Conservation (phyloP, 805 yeast species). For the Blastobotrys robertii region DNA sequence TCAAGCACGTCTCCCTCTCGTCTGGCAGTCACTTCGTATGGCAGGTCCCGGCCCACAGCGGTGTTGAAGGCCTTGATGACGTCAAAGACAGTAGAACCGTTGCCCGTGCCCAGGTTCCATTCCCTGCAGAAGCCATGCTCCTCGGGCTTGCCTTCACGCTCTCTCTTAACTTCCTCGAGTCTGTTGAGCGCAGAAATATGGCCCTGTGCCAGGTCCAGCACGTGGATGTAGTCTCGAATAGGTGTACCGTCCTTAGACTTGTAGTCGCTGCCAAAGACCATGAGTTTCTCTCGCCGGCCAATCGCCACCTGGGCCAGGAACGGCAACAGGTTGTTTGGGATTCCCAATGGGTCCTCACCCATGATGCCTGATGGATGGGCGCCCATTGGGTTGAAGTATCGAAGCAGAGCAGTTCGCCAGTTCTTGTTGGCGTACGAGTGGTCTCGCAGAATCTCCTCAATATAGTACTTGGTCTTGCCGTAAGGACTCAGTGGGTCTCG, state of each 20-base stretch:
- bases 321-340: constrained; percentile 69
- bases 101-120: constrained; percentile 80
- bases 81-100: constrained; percentile 69
- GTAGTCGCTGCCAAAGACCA: constrained; percentile 66
- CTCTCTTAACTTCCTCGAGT: constrained; percentile 28
- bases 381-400: constrained; percentile 80
- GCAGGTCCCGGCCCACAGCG: constrained; percentile 54
- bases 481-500: constrained; percentile 69
- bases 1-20: constrained; percentile 70
- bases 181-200: constrained; percentile 63
- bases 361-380: constrained; percentile 74
- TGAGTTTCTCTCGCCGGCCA: constrained; percentile 55
- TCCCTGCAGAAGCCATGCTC: constrained; percentile 49
- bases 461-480: constrained; percentile 59
- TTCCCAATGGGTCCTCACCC: constrained; percentile 74
- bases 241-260: constrained; percentile 71
- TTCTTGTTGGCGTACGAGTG: constrained; percentile 33
- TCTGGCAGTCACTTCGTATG: constrained; percentile 55
- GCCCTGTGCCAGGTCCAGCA: constrained; percentile 68
- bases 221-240: constrained; percentile 73
- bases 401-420: constrained; percentile 44
- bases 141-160: constrained; percentile 11
- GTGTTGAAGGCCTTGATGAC: constrained; percentile 54
- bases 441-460: constrained; percentile 54
- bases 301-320: constrained; percentile 69